Conservation (phyloP, 2,329 filamentous ascomycete species). For the Sarocladium brachiariae region DNA sequence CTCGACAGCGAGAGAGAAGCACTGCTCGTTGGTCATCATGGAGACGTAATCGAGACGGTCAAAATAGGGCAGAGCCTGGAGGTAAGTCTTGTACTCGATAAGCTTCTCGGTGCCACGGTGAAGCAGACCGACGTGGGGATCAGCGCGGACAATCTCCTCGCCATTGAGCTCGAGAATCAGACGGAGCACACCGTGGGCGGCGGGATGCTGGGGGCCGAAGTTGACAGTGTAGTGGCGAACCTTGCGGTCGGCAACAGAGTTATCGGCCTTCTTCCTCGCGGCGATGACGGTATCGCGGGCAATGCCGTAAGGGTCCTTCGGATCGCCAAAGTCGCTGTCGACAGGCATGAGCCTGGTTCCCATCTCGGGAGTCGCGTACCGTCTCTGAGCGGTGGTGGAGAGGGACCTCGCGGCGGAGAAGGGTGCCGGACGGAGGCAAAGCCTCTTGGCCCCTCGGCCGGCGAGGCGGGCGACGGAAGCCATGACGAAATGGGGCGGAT, state of each 20-base stretch:
- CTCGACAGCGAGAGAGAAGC: conserved; percentile 90
- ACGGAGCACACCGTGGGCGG: conserved; percentile 94
- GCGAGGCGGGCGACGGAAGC: conserved; percentile 39
- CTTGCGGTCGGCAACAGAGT: conserved; percentile 60
- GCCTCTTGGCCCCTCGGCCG: conserved; percentile 61
- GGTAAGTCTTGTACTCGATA: conserved; percentile 99
- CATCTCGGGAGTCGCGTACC: conserved; percentile 49
- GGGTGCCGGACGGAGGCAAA: conserved; percentile 45
- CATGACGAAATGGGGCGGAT: conserved; percentile 37
- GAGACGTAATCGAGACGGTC: conserved; percentile 98
- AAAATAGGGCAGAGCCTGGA: conserved; percentile 97
- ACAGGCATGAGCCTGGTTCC: conserved; percentile 59
- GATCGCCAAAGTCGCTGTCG: conserved; percentile 55
- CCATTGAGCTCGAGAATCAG: conserved; percentile 96
- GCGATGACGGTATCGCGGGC: conserved; percentile 24
- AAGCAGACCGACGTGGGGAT: conserved; percentile 93
- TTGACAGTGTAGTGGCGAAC: conserved; percentile 99
- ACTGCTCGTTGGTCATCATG: conserved; percentile 99
- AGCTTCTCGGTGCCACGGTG: conserved; percentile 98
- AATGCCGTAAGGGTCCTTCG: conserved; percentile 42
- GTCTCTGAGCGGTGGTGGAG: conserved; percentile 57
- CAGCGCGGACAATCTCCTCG: conserved; percentile 93
- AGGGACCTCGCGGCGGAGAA: conserved; percentile 48
- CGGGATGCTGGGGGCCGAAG: conserved; percentile 97
- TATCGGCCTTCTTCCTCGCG: conserved; percentile 31